phyloP scores from a whole-genome alignment of 75 land plant species.

The Sequoiadendron giganteum region DNA sequence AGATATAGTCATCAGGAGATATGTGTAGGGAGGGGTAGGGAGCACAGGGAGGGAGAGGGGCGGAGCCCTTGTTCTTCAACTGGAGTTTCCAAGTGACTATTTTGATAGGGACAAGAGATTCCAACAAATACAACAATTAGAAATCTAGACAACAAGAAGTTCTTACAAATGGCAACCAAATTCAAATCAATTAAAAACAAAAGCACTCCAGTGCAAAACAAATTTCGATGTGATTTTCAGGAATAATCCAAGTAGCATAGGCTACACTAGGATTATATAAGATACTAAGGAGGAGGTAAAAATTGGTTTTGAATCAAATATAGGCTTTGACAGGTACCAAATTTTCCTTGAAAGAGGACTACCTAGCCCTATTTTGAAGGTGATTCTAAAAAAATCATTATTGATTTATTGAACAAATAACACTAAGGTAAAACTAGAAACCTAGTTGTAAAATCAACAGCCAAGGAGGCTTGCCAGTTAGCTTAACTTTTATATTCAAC shows the following conservation, averaged over 20 bases:
- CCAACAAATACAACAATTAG: background rate
- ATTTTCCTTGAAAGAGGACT: background rate
- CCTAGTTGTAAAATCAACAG: background rate
- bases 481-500: background rate
- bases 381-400: background rate
- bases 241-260: background rate
- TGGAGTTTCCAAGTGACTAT: background rate
- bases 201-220: background rate
- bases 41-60: background rate
- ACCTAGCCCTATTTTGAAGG: background rate
- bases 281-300: background rate
- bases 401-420: background rate
- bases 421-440: background rate
- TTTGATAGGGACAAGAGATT: background rate
- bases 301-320: background rate
- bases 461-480: background rate
- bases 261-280: background rate
- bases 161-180: background rate
- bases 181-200: background rate
- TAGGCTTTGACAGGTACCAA: background rate
- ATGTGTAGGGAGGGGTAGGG: background rate
- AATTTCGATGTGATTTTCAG: background rate
- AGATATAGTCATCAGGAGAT: background rate
- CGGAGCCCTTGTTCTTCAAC: background rate
- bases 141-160: background rate